phyloP scores from a whole-genome alignment of 2,329 filamentous ascomycete genomes.

The Penicillium palitans region DNA sequence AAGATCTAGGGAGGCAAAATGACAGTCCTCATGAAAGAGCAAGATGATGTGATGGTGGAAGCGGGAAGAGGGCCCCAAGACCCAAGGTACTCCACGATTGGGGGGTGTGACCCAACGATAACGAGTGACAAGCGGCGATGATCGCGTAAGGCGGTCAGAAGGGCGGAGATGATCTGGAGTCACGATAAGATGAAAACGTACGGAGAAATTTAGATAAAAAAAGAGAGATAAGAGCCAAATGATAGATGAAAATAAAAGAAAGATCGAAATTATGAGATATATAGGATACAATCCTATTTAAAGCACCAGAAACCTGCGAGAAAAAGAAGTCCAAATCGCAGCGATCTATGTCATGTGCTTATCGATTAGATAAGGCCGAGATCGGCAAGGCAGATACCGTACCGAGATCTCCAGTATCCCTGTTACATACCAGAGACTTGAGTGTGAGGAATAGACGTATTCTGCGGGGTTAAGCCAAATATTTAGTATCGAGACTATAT shows the following conservation, averaged over 20 bases:
- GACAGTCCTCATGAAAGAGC: constrained; percentile 20
- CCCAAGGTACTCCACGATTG: constrained; percentile 27
- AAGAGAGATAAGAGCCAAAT: not conserved
- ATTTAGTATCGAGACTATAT: not conserved
- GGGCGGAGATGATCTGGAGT: constrained; percentile 26
- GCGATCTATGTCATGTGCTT: constrained; percentile 18
- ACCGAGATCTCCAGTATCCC: constrained; percentile 2
- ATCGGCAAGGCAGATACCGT: constrained; percentile 15
- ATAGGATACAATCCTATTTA: not conserved
- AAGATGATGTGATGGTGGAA: constrained; percentile 36
- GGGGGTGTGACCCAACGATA: constrained; percentile 34
- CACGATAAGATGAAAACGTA: constrained; percentile 6
- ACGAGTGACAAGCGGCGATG: constrained; percentile 30
- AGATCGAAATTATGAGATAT: not conserved
- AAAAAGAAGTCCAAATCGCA: constrained; percentile 15
- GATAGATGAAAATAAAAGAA: not conserved
- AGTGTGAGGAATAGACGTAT: not conserved
- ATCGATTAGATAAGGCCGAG: constrained; percentile 29
- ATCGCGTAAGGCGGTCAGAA: constrained; percentile 36
- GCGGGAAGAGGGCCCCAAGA: constrained; percentile 18
- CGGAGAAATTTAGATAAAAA: not conserved
- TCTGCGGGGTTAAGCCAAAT: not conserved
- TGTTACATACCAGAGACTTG: not conserved
- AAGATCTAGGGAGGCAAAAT: constrained; percentile 7
- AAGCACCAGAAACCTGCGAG: not conserved